Evolutionary conservation across 2,329 filamentous ascomycete species (phyloP).

Genomic region (Calonectria leucothoes): DNA sequence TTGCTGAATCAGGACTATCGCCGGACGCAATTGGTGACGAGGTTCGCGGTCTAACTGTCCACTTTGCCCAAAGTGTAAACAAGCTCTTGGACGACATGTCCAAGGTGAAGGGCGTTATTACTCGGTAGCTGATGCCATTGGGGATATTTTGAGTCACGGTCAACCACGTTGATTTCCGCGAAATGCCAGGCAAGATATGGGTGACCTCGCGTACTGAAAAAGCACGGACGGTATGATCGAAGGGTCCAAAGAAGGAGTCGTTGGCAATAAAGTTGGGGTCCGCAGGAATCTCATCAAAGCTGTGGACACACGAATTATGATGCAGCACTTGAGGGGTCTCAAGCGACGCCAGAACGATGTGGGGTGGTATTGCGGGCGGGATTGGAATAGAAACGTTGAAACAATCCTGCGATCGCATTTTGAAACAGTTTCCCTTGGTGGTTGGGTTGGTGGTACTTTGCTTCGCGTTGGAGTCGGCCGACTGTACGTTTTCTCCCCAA

Average conservation of each 20-base stretch:
- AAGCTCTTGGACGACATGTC: slow-evolving; percentile 26
- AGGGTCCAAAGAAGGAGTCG: neutral
- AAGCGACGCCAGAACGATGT: neutral
- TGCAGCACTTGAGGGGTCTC: neutral
- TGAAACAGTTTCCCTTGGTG: neutral
- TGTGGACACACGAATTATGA: neutral
- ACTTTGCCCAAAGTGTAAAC: slow-evolving; percentile 52
- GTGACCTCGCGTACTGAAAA: slow-evolving; percentile 36
- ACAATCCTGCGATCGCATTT: neutral
- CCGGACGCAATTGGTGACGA: neutral
- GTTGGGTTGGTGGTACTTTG: neutral
- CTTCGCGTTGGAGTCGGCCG: neutral
- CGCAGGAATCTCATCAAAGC: neutral
- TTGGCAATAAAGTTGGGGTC: neutral
- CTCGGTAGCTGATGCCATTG: slow-evolving; percentile 52
- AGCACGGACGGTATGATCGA: neutral
- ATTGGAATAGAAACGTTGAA: neutral
- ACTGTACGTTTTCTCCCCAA: neutral
- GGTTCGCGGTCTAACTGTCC: slow-evolving; percentile 31
- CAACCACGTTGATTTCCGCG: slow-evolving; percentile 51
- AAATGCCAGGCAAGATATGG: slow-evolving; percentile 49
- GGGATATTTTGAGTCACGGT: slow-evolving; percentile 54
- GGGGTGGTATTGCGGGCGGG: neutral
- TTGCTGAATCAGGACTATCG: slow-evolving; percentile 23
- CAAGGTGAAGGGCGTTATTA: slow-evolving; percentile 42